These are phyloP conservation scores for Xylaria flabelliformis DNA, from an alignment of 495 filamentous ascomycete genomes.

Conservation along the genomic window DNA sequence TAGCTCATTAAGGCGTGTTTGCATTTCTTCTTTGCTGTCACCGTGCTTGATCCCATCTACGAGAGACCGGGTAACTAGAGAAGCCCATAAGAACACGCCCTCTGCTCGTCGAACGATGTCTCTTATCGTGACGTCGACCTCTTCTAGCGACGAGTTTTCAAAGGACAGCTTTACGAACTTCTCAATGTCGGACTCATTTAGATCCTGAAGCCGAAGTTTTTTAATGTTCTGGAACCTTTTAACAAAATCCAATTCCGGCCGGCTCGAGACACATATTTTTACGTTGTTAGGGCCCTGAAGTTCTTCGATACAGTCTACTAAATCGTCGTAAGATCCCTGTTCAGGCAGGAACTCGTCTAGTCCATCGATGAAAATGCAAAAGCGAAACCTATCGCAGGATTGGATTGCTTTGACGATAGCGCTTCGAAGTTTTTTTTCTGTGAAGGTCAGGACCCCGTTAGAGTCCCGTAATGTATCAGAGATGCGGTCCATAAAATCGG, in stretches of 20 bases:
- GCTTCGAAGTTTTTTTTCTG: neutral
- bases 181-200: neutral
- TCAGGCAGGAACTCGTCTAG: neutral
- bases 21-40: neutral
- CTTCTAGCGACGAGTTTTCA: neutral
- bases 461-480: too few species aligned
- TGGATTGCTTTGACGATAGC: neutral
- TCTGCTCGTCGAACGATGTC: neutral
- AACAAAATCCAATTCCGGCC: slow-evolving; percentile 1
- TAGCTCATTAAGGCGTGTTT: slow-evolving; percentile 1
- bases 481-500: neutral
- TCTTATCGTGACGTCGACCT: neutral
- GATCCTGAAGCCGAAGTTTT: slow-evolving; percentile 10
- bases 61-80: neutral
- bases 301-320: neutral
- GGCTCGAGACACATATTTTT: slow-evolving; percentile 5
- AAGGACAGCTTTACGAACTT: neutral
- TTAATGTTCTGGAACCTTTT: neutral
- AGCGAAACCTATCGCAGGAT: neutral
- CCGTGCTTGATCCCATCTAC: neutral
- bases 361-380: slow-evolving; percentile 16
- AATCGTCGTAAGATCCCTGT: neutral
- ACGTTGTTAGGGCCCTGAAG: neutral
- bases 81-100: slow-evolving; percentile 14
- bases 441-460: neutral